Conservation (phyloP, 441 rosid species). For the Viola pubescens region DNA sequence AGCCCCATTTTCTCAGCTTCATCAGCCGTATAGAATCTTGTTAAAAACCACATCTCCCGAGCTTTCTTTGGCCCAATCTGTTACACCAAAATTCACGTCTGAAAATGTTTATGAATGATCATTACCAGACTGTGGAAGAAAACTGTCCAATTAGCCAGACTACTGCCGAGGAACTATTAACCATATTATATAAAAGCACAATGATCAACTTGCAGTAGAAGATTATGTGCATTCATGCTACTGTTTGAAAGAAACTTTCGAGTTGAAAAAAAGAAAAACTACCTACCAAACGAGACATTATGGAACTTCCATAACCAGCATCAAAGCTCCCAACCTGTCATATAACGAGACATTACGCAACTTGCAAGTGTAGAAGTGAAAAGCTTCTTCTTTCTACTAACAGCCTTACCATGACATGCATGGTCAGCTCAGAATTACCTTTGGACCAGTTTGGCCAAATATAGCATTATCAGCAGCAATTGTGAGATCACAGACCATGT, state of each 20-base stretch:
- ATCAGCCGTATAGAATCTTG: slow-evolving; percentile 74
- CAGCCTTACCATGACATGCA: neutral
- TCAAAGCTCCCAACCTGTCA: slow-evolving; percentile 92
- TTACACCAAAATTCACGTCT: slow-evolving; percentile 11
- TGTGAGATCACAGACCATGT: slow-evolving; percentile 95
- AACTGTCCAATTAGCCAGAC: neutral
- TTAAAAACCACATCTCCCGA: slow-evolving; percentile 87
- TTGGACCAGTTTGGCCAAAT: slow-evolving; percentile 96
- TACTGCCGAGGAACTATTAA: neutral
- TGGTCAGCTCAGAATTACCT: slow-evolving; percentile 34
- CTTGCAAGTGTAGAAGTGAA: neutral
- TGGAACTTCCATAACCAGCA: slow-evolving; percentile 93
- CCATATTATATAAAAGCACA: neutral
- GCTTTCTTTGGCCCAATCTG: slow-evolving; percentile 92
- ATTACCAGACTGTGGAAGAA: neutral
- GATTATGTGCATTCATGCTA: neutral
- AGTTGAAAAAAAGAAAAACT: neutral
- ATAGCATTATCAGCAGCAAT: slow-evolving; percentile 87
- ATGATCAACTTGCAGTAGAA: neutral
- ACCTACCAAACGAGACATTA: slow-evolving; percentile 91
- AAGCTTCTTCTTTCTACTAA: neutral
- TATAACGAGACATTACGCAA: neutral
- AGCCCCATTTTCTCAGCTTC: slow-evolving; percentile 98
- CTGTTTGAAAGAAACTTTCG: neutral
- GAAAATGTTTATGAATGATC: no score